Percentiles rank a stretch among this genome's conserved stretches.
phyloP scores from a whole-genome alignment of 306 rosid genomes.

The Cajanus cajan region DNA sequence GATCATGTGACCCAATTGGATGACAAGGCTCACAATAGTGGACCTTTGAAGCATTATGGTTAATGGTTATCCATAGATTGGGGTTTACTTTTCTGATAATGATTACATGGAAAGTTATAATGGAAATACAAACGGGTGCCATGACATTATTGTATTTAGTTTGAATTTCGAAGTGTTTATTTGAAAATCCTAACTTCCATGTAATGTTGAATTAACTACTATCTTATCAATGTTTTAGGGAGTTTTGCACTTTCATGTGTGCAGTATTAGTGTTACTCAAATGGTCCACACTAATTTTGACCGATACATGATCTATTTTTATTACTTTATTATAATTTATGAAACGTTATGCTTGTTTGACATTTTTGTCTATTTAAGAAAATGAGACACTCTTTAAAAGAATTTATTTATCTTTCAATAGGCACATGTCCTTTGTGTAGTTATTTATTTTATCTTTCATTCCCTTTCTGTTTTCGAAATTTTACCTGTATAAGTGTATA shows the following conservation, averaged over 20 bases:
- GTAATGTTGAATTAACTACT: neutral
- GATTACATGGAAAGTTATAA: neutral
- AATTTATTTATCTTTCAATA: no score
- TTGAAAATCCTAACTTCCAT: neutral
- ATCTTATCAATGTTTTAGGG: neutral
- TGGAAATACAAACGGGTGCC: conserved; percentile 2
- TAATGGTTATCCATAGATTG: neutral
- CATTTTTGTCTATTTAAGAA: no score
- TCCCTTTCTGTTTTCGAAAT: no score
- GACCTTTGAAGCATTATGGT: neutral
- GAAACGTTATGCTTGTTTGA: neutral
- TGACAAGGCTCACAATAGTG: no score
- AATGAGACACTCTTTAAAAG: no score
- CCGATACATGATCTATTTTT: neutral
- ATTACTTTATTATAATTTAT: neutral
- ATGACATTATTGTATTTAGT: neutral
- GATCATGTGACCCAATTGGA: neutral
- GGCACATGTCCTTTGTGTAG: no score
- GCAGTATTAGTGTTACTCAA: neutral
- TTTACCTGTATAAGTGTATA: no score
- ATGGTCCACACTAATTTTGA: neutral
- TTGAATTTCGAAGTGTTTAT: neutral
- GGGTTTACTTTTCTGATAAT: neutral
- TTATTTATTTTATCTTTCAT: no score
- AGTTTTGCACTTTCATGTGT: neutral